Evolutionary conservation across 495 filamentous ascomycete genomes (phyloP).

Genomic region (Mycothermus thermophilus): DNA sequence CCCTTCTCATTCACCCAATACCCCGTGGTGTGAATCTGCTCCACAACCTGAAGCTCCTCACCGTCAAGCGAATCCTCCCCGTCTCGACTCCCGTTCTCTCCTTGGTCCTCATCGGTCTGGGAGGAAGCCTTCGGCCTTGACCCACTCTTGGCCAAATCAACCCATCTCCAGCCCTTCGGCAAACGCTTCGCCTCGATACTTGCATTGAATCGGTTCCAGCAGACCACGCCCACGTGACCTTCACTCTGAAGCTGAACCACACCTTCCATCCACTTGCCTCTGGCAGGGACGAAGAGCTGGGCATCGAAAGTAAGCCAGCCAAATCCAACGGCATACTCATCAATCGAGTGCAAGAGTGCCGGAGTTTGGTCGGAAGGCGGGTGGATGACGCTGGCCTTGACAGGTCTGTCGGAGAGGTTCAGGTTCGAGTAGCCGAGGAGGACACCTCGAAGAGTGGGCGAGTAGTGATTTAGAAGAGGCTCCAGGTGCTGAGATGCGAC

Average conservation of each 20-base stretch:
- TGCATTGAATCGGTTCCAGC: slow-evolving; percentile 37
- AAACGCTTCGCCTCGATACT: slow-evolving; percentile 34
- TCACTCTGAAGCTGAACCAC: slow-evolving; percentile 34
- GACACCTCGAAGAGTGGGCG: slow-evolving; percentile 30
- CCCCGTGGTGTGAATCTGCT: slow-evolving; percentile 36
- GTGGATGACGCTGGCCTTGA: slow-evolving; percentile 16
- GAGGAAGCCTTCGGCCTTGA: slow-evolving; percentile 1
- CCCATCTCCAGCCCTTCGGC: slow-evolving; percentile 33
- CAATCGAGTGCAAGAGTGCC: slow-evolving; percentile 24
- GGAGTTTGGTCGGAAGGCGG: slow-evolving; percentile 27
- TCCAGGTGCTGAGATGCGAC: slow-evolving; percentile 31
- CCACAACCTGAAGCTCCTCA: slow-evolving; percentile 19
- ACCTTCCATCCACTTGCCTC: slow-evolving; percentile 37
- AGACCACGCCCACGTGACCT: slow-evolving; percentile 36
- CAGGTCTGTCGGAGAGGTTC: slow-evolving; percentile 29
- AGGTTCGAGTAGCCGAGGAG: slow-evolving; percentile 33
- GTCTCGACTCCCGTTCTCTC: slow-evolving; percentile 8
- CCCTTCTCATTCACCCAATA: slow-evolving; percentile 32
- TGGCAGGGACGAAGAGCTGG: slow-evolving; percentile 29
- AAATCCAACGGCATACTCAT: slow-evolving; percentile 34
- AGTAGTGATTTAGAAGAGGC: slow-evolving; percentile 33
- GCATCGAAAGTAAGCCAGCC: slow-evolving; percentile 35
- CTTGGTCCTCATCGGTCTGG: slow-evolving; percentile 6
- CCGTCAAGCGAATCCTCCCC: slow-evolving; percentile 17
- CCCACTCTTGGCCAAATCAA: slow-evolving; percentile 21